phyloP scores from a whole-genome alignment of 129 eudicot genomes.

The Artemisia tridentata region DNA sequence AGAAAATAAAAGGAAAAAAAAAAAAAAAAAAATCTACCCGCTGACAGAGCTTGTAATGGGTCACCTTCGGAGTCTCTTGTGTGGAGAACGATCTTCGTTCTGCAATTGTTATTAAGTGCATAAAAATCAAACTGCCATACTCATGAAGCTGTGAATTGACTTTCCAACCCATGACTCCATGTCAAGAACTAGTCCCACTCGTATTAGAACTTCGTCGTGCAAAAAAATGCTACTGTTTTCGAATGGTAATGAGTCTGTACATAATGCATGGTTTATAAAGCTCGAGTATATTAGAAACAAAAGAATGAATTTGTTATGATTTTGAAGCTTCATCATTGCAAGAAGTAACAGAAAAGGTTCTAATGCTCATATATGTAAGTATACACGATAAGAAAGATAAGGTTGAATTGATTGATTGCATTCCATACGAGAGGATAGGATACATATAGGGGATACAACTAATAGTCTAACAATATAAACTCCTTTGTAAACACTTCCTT shows the following conservation, averaged over 20 bases:
- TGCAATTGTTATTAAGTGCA: conserved; percentile 1
- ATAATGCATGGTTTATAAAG: not conserved
- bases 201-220: not conserved
- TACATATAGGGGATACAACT: too few relatives aligned
- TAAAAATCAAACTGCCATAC: not conserved
- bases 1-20: not conserved
- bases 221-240: not conserved
- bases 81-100: conserved; percentile 1
- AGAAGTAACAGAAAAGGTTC: not conserved
- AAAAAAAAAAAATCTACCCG: not conserved
- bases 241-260: not conserved
- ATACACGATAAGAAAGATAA: too few relatives aligned
- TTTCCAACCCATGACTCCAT: conserved; percentile 5
- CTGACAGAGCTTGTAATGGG: conserved; percentile 4
- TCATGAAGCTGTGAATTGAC: conserved; percentile 10
- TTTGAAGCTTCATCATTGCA: not conserved
- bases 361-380: not conserved
- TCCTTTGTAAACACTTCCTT: too few relatives aligned
- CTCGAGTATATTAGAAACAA: not conserved
- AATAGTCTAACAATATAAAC: too few relatives aligned
- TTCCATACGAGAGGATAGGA: too few relatives aligned
- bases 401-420: too few relatives aligned
- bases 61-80: conserved; percentile 7
- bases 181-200: not conserved
- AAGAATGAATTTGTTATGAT: not conserved